Evolutionary conservation across 495 filamentous ascomycete genomes (phyloP).

Genomic region (Talaromyces liani): DNA sequence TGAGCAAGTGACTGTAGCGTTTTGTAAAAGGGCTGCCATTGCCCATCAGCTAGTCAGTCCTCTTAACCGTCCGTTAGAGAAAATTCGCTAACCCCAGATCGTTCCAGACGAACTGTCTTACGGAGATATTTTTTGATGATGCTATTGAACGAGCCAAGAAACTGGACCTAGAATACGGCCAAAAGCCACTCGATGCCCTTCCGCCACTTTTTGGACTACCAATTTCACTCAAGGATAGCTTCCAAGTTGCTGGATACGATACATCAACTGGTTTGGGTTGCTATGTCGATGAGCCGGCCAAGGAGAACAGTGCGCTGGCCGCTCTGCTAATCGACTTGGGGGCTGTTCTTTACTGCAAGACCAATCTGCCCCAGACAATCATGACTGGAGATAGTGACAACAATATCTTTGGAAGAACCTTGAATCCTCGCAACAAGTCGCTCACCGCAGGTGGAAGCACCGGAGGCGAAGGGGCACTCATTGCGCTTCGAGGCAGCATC

Average conservation of each 20-base stretch:
- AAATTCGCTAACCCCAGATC: background rate
- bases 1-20: constrained; percentile 45
- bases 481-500: constrained; percentile 49
- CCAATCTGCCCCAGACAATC: constrained; percentile 49
- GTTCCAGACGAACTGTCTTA: constrained; percentile 49
- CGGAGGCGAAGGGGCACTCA: constrained; percentile 58
- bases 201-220: constrained; percentile 60
- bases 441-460: constrained; percentile 57
- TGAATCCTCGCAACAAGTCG: constrained; percentile 49
- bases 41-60: constrained; percentile 44
- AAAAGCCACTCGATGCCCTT: constrained; percentile 24
- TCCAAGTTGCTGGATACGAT: constrained; percentile 48
- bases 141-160: constrained; percentile 32
- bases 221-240: constrained; percentile 60
- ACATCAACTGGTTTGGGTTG: constrained; percentile 37
- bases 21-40: constrained; percentile 50
- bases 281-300: background rate
- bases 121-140: constrained; percentile 54
- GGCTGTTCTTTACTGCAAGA: constrained; percentile 56
- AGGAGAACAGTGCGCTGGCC: constrained; percentile 8
- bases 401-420: constrained; percentile 40
- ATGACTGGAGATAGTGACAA: constrained; percentile 46
- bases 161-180: constrained; percentile 35
- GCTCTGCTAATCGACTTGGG: constrained; percentile 25
- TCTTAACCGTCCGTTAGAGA: background rate